phyloP scores from a whole-genome alignment of 768 basidiomycete species.

The Boletellus ananas region DNA sequence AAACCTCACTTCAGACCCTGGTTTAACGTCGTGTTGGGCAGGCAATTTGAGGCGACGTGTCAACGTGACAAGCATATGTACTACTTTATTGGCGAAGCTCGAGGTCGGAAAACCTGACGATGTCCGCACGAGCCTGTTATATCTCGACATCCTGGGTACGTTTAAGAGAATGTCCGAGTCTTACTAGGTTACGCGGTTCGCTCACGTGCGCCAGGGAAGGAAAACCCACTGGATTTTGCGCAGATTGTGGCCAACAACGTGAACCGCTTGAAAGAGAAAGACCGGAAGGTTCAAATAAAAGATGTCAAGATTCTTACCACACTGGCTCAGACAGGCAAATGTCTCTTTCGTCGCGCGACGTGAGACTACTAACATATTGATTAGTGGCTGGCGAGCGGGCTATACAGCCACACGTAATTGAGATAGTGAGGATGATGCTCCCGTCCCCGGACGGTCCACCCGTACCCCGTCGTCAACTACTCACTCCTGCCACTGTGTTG shows the following conservation, averaged over 20 bases:
- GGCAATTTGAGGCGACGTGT: slow-evolving; percentile 11
- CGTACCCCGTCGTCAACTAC: not conserved
- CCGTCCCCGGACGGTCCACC: too few species aligned
- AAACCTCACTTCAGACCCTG: too few species aligned
- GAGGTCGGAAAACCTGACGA: slow-evolving; percentile 9
- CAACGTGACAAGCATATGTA: slow-evolving; percentile 7
- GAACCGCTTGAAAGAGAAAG: not conserved
- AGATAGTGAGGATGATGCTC: slow-evolving; percentile 7
- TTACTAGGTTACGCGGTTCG: too few species aligned
- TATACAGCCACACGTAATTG: not conserved
- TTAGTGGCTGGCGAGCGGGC: slow-evolving; percentile 1
- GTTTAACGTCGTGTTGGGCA: not conserved
- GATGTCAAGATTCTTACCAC: slow-evolving; percentile 3
- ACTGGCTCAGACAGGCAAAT: slow-evolving; percentile 6
- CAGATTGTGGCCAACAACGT: not conserved
- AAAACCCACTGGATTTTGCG: not conserved
- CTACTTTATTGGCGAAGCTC: slow-evolving; percentile 14
- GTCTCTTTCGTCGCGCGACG: not conserved
- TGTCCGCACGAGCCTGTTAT: slow-evolving; percentile 17
- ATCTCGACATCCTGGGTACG: slow-evolving; percentile 21
- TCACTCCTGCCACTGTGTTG: not conserved
- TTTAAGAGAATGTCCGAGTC: not conserved
- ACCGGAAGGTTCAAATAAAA: slow-evolving; percentile 3
- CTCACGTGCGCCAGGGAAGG: too few species aligned
- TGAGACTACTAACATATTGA: not conserved